Base-by-base conservation (phyloP, 2,329 filamentous ascomycete species). In the Calonectria leucothoes region DNA sequence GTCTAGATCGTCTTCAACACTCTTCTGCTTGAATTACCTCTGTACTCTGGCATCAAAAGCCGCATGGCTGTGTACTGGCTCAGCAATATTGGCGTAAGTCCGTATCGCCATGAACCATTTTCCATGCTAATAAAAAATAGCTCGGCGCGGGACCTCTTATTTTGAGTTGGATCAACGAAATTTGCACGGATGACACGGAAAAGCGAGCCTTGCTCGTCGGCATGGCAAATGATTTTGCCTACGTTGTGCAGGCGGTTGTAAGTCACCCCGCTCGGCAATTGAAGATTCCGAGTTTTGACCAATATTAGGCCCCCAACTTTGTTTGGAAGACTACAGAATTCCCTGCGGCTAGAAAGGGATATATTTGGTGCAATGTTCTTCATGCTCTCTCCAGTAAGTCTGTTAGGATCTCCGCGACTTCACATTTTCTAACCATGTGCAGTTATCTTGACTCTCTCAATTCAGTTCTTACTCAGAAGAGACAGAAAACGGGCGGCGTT, bases 141-240 rank as follows among this genome's bases (percentile, higher is more conserved):
- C 49, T 70, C 10, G 75, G 77, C 8, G 77, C 76, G 1, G 76
- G 77, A 6, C 77, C 75, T 45, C 72, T 79, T 1, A 78, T 78
- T 11, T 61, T 79, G 7, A 77, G 76, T 15, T 79, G 76, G 76
- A 77, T 78, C 20, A 78, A 78, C 25, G 76, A 79, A 15, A 77
- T 78, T 7, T 77, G 76, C 25, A 55, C 70, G 0, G 49, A 68
- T n/a, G 77, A 79, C 69, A 78, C 77, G 1, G 77, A 79, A 59
- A 78, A 78, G 8, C 72, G 75, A 49, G 76, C 75, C 4, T 23
- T 79, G 0, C 65, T 79, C 7, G 76, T 79, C 11, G 72, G 64
- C 7, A 73, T 73, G 73, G 67, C 73, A 6, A 73, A 73, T 20
- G 70, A 73, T 59, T 55, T 75, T 48, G 66, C 71, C 2, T 78